Evolutionary conservation across 164 flowering plant species (phyloP).

Genomic region (Dillenia turbinata): DNA sequence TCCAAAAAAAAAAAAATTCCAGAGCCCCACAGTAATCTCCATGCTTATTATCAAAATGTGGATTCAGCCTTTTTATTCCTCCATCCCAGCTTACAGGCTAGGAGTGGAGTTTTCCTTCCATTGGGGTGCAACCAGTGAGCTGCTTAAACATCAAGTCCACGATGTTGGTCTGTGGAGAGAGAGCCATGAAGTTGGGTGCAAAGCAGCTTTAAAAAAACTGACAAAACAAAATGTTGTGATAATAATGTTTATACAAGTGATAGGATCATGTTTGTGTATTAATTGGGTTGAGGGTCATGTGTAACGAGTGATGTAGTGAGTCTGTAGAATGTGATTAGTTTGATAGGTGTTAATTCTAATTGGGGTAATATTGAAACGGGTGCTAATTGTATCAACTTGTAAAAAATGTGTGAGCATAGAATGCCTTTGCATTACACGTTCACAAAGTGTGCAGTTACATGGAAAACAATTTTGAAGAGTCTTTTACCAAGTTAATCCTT

Average conservation of each 20-base stretch:
- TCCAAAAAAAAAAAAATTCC: no score
- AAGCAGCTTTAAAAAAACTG: conserved; percentile 10
- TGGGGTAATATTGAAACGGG: no score
- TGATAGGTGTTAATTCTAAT: no score
- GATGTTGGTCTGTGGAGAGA: neutral
- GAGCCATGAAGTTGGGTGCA: neutral
- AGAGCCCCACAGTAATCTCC: no score
- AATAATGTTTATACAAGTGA: conserved; percentile 3
- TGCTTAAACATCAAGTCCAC: conserved; percentile 2
- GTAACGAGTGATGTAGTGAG: no score
- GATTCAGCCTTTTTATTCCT: neutral
- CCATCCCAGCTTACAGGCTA: conserved; percentile 3
- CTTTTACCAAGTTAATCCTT: no score
- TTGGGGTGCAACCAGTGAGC: conserved; percentile 5
- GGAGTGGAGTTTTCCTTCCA: neutral
- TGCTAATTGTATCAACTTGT: no score
- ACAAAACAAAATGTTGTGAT: conserved; percentile 1
- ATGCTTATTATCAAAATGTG: neutral
- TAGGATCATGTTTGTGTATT: conserved; percentile 10
- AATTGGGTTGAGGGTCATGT: neutral
- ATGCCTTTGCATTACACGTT: no score
- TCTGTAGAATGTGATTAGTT: no score
- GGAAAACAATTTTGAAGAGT: no score
- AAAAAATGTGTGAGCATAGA: no score
- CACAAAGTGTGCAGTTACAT: no score